Conservation (phyloP, 306 rosid species). For the Quercus parvula region DNA sequence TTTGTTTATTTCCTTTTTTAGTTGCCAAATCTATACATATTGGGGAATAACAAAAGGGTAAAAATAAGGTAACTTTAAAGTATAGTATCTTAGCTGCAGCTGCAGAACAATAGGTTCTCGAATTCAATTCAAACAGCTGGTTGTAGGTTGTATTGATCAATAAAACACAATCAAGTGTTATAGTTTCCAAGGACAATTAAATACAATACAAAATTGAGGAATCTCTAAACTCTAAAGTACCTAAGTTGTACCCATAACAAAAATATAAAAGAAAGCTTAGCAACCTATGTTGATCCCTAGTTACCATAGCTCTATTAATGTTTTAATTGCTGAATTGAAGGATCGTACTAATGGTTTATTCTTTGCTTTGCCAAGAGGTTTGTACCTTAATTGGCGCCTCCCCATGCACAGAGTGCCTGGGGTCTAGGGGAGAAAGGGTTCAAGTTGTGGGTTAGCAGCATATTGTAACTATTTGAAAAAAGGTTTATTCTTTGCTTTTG, state of each 20-base stretch:
- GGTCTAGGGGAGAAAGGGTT: too few species aligned
- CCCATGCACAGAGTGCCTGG: too few species aligned
- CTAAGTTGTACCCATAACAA: background rate
- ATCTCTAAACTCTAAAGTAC: too few species aligned
- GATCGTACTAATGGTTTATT: background rate
- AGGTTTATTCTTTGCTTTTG: background rate
- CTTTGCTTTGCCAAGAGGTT: background rate
- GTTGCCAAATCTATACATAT: background rate
- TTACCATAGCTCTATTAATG: background rate
- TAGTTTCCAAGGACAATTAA: too few species aligned
- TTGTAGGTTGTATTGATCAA: too few species aligned
- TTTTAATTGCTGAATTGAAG: background rate
- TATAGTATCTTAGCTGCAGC: background rate
- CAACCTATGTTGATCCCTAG: background rate
- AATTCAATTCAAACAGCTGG: too few species aligned
- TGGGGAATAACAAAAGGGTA: background rate
- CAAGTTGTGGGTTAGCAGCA: too few species aligned
- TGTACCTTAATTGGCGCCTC: too few species aligned
- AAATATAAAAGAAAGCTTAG: background rate
- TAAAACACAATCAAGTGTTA: too few species aligned
- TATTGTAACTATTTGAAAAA: too few species aligned
- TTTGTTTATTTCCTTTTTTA: background rate
- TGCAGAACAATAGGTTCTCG: too few species aligned
- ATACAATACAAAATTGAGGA: background rate
- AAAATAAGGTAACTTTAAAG: too few species aligned